A percentile compares a stretch with the other conserved stretches of the same genome.
Evolutionary conservation across 192 early-diverging fungal genomes (phyloP).

Genomic region (Pilaira anomala): DNA sequence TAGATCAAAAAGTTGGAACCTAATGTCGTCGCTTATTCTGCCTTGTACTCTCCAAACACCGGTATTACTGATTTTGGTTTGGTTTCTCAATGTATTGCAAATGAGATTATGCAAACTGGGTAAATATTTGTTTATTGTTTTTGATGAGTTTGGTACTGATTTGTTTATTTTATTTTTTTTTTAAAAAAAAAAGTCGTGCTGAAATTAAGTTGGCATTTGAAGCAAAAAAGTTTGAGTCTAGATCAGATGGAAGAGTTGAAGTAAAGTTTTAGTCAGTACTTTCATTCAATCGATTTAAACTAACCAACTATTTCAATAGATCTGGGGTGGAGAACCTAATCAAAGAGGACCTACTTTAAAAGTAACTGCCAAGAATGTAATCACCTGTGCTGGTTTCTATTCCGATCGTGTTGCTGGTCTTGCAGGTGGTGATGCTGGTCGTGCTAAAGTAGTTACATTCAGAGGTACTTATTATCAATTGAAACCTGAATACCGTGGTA

Average conservation of each 20-base stretch:
- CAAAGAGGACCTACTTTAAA: slow-evolving; percentile 28
- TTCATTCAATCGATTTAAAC: not conserved
- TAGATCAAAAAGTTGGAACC: slow-evolving; percentile 34
- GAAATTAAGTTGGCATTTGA: slow-evolving; percentile 38
- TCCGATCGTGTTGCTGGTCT: slow-evolving; percentile 33
- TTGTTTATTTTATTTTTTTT: not conserved
- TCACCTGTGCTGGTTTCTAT: slow-evolving; percentile 39
- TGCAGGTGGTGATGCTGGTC: slow-evolving; percentile 25
- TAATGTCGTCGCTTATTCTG: slow-evolving; percentile 34
- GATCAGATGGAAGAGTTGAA: slow-evolving; percentile 27
- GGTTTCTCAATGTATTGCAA: slow-evolving; percentile 31
- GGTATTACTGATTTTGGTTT: slow-evolving; percentile 33
- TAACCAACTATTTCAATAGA: not conserved
- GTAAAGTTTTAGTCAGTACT: not conserved
- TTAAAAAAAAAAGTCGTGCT: slow-evolving; percentile 21
- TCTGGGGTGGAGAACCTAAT: slow-evolving; percentile 28
- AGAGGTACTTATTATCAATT: slow-evolving; percentile 38
- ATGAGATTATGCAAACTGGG: slow-evolving; percentile 31
- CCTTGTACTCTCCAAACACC: slow-evolving; percentile 37
- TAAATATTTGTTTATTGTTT: slow-evolving; percentile 10
- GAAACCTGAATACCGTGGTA: slow-evolving; percentile 30
- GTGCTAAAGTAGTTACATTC: slow-evolving; percentile 30
- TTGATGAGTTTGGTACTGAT: not conserved
- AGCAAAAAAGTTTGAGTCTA: slow-evolving; percentile 26
- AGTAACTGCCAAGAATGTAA: slow-evolving; percentile 32